Evolutionary conservation across 2,329 filamentous ascomycete species (phyloP).

Genomic region (Sphaerostilbella broomeana): DNA sequence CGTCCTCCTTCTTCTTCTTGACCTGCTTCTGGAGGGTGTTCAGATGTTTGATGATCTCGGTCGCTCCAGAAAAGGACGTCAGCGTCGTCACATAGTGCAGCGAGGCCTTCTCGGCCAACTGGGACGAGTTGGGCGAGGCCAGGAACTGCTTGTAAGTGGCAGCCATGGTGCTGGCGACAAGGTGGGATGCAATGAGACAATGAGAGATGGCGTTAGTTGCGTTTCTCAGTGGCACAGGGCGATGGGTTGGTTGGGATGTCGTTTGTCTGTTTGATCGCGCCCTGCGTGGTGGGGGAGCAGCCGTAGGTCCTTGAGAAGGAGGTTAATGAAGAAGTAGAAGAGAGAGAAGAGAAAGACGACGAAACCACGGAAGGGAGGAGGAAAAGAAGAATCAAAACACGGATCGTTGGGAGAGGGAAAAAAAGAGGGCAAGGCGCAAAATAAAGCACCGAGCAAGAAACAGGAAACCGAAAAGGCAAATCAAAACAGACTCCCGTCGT

Average conservation of each 20-base stretch:
- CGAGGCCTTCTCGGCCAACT: constrained; percentile 59
- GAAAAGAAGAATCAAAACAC: constrained; percentile 8
- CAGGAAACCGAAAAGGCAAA: neutral
- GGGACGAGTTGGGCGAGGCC: constrained; percentile 55
- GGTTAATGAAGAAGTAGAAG: constrained; percentile 2
- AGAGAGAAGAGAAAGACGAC: constrained; percentile 6
- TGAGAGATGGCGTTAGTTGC: constrained; percentile 4
- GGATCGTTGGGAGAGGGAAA: constrained; percentile 2
- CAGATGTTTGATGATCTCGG: constrained; percentile 79
- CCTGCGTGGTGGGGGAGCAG: no score
- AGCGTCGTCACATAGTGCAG: constrained; percentile 89
- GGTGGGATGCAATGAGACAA: neutral
- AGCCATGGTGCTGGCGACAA: constrained; percentile 29
- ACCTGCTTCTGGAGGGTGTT: constrained; percentile 63
- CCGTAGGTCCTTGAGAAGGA: no score
- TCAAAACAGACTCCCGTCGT: constrained; percentile 10
- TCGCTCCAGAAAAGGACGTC: constrained; percentile 61
- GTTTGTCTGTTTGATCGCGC: no score
- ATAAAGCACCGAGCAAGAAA: constrained; percentile 3
- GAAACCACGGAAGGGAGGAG: neutral
- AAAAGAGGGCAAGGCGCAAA: constrained; percentile 6
- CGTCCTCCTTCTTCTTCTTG: constrained; percentile 74
- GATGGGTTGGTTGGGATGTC: no score
- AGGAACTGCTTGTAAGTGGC: constrained; percentile 66
- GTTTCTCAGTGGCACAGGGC: no score